phyloP scores from a whole-genome alignment of 2,329 filamentous ascomycete species.

The Aspergillus sclerotialis region DNA sequence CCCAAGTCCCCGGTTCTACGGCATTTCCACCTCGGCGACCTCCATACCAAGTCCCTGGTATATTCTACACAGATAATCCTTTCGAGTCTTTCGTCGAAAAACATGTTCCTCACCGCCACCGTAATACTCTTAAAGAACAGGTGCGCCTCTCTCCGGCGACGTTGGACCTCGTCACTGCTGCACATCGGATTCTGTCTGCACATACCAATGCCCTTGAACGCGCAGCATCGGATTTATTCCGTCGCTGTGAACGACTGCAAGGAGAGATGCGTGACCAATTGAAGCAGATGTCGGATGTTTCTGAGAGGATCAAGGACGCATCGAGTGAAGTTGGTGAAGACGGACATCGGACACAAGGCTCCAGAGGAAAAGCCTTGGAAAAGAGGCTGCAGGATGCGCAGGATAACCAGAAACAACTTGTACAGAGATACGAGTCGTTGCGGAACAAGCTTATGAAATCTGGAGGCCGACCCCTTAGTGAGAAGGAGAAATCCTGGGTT shows the following conservation, averaged over 20 bases:
- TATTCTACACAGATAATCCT: conserved; percentile 33
- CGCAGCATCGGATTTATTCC: conserved; percentile 46
- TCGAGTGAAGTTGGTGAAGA: conserved; percentile 32
- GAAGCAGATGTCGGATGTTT: conserved; percentile 37
- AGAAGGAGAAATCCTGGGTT: conserved; percentile 41
- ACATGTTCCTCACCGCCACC: conserved; percentile 36
- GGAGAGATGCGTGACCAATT: conserved; percentile 43
- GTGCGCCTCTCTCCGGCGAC: conserved; percentile 43
- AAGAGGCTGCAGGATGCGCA: conserved; percentile 34
- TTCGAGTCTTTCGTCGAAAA: conserved; percentile 37
- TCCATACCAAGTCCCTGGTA: conserved; percentile 36
- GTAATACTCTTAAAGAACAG: conserved; percentile 36
- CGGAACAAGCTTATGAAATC: conserved; percentile 36
- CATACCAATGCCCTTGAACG: conserved; percentile 41
- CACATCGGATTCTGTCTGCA: conserved; percentile 40
- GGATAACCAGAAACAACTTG: conserved; percentile 33
- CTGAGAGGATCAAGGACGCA: conserved; percentile 38
- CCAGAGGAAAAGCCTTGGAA: conserved; percentile 27
- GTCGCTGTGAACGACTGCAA: conserved; percentile 42
- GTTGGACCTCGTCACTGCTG: conserved; percentile 40
- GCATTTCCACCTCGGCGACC: conserved; percentile 28
- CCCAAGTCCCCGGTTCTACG: conserved; percentile 14
- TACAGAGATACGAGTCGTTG: conserved; percentile 37
- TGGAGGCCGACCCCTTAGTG: conserved; percentile 38
- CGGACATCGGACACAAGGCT: conserved; percentile 24